Base-by-base conservation (phyloP, 495 filamentous ascomycete species). In the Talaromyces borbonicus region DNA sequence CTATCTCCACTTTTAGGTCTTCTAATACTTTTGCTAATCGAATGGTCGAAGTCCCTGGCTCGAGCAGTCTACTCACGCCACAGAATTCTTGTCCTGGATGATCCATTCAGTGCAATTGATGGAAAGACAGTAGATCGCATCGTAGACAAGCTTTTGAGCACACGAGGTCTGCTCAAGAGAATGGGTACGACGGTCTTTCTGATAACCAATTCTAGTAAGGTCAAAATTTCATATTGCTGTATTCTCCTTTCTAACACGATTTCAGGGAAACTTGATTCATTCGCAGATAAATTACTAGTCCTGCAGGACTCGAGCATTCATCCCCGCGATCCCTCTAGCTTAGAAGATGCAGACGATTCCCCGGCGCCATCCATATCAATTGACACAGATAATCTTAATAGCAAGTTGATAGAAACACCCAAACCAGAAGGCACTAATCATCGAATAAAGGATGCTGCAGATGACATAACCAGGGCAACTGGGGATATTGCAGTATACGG, bases 81-180 rank as follows among this genome's bases (percentile, higher is more conserved):
- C 1, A 50, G 58, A n/a, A 48, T 72, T 4, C 25, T 70, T 1
- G 48, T 74, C 6, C 50, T 74, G 8, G 70, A 73, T 42, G 68
- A 78, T 47, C 53, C 71, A 4, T 65, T 78, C 15, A 74, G 63
- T 49, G 72, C 59, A 0, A 55, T 75, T n/a, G 73, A 78, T 49
- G 53, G 60, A 0, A 52, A 60, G 31, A 69, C 68, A 6, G 69
- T 69, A 48, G 55, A 67, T 8, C 52, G 56, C 4, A 61, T 78
- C 0, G 68, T 71, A 32, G 49, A 60, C 0, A 59, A 57, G 14
- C 55, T 76, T 1, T 67, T 77, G 20, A 62, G 69, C 1, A 46
- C 45, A 3, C 47, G 56, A 8, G 67, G 68, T 8, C 41, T 76
- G 0, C 49, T 73, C 4, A 57, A 26, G 15, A 49, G 56, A 23